These are phyloP conservation scores for Cucurbita pepo DNA, from an alignment of 306 rosid species.

Conservation along the genomic window DNA sequence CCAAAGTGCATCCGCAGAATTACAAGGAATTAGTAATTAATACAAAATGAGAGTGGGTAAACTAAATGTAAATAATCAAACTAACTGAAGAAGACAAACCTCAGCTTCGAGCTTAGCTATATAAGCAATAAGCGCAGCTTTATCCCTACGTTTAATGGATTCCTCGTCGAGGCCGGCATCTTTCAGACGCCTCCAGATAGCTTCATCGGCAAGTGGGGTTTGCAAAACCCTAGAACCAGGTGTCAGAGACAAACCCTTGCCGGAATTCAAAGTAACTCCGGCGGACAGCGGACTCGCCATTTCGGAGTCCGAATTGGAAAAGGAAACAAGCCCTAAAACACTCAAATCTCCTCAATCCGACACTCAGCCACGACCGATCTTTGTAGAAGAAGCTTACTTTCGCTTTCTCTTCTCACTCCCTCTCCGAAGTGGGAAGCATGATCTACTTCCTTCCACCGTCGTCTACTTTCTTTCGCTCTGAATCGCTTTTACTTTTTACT, in stretches of 20 bases:
- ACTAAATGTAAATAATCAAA: background rate
- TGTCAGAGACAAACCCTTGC: slow-evolving; percentile 41
- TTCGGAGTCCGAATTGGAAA: slow-evolving; percentile 12
- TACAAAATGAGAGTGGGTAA: background rate
- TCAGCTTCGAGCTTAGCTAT: slow-evolving; percentile 89
- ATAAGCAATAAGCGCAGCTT: slow-evolving; percentile 79
- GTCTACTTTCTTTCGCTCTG: background rate
- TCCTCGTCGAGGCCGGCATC: slow-evolving; percentile 88
- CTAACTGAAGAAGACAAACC: slow-evolving; percentile 22
- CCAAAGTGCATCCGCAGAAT: background rate
- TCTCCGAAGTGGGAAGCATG: background rate
- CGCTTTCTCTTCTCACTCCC: background rate
- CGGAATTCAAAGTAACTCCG: slow-evolving; percentile 17
- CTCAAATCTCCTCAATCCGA: background rate
- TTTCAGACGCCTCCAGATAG: slow-evolving; percentile 73
- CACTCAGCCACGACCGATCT: background rate
- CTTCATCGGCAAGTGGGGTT: slow-evolving; percentile 57
- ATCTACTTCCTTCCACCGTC: background rate
- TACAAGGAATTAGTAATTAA: background rate
- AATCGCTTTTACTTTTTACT: background rate
- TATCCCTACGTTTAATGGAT: slow-evolving; percentile 59
- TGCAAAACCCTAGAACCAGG: slow-evolving; percentile 82
- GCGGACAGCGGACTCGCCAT: slow-evolving; percentile 43
- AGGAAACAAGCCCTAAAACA: background rate
- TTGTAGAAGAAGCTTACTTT: background rate